Evolutionary conservation across 495 filamentous ascomycete genomes (phyloP), one percentile per base, ranked within the genome.

Genomic region (Neurospora tetrasperma): DNA sequence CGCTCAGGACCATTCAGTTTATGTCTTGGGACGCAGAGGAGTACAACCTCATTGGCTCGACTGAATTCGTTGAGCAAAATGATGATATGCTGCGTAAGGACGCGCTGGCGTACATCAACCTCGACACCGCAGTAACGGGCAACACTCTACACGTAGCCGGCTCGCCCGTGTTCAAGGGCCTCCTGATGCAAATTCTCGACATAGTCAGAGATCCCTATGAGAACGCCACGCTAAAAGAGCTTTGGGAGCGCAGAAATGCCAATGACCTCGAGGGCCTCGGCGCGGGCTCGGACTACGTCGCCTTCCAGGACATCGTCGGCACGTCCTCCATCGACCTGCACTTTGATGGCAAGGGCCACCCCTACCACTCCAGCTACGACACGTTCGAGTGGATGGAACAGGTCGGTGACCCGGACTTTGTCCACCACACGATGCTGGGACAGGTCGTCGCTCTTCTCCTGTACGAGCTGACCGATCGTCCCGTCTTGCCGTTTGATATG

Each of bases 301-400:
- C 94, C 42, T 99, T 97, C 81, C 95, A 97, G 80, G 89, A 95
- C 75, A 92, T 98, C 35, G 94, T 93, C n/a, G 96, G 96, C 54
- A 93, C 90, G 5, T 94, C 93, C 7, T 94, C 92, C 20, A 85
- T 98, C 70, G 96, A 98, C 79, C 88, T 99, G 75, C 87, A 89
- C 44, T 99, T 99, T 76, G 80, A 84, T 0, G 93, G 92, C 20
- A 86, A 20, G 78, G 85, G 16, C 2, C 94, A 85, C 79, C 94
- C 95, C 3, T 90, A 91, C 71, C 90, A 94, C 80, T 94, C 91
- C 74, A 96, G 92, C 81, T 94, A 96, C 79, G 96, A 98, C 78
- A 94, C 89, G 73, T 94, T 90, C 75, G 90, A 95, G 59, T 97
- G 92, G 91, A 93, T 97, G 90, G 84, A 89, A 14, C 84, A 82